phyloP scores from a whole-genome alignment of 192 early-diverging fungal species.

The Coemansia sp. region DNA sequence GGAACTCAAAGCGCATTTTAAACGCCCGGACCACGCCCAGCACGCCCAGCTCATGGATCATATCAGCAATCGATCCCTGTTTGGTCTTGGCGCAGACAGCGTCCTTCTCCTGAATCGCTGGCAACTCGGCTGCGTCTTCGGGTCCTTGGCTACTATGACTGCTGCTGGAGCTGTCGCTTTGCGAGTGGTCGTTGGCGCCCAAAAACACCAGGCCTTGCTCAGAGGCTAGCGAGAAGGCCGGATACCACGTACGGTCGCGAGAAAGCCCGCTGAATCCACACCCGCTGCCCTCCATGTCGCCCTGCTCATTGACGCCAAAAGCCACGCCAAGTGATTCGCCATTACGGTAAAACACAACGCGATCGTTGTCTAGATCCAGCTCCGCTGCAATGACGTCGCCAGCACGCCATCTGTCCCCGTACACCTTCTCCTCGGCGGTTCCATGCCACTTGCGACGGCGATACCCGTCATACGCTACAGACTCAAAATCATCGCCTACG shows the following conservation, averaged over 20 bases:
- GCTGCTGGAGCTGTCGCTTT: constrained; percentile 1
- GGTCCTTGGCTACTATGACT: not conserved
- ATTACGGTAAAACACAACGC: constrained; percentile 40
- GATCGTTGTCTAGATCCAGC: constrained; percentile 40
- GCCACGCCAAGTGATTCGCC: constrained; percentile 39
- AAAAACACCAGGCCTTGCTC: constrained; percentile 47
- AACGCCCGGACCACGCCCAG: constrained; percentile 23
- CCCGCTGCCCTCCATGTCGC: constrained; percentile 20
- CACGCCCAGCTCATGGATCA: not conserved
- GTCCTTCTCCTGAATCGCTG: not conserved
- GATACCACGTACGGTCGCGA: constrained; percentile 44
- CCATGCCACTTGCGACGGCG: constrained; percentile 44
- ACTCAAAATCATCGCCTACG: constrained; percentile 48
- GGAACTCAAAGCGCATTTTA: constrained; percentile 34
- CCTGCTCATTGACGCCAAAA: constrained; percentile 26
- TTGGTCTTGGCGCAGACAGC: not conserved
- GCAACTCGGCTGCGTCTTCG: not conserved
- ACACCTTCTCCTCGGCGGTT: constrained; percentile 21
- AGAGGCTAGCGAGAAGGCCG: constrained; percentile 39
- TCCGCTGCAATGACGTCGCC: constrained; percentile 36
- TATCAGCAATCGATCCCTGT: not conserved
- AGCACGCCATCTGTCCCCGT: constrained; percentile 43
- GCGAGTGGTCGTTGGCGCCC: constrained; percentile 13
- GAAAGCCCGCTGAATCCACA: constrained; percentile 24
- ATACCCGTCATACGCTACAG: constrained; percentile 40